Base-by-base conservation (phyloP, 371 early-diverging fungal species). In the Rhizopus arrhizus region DNA sequence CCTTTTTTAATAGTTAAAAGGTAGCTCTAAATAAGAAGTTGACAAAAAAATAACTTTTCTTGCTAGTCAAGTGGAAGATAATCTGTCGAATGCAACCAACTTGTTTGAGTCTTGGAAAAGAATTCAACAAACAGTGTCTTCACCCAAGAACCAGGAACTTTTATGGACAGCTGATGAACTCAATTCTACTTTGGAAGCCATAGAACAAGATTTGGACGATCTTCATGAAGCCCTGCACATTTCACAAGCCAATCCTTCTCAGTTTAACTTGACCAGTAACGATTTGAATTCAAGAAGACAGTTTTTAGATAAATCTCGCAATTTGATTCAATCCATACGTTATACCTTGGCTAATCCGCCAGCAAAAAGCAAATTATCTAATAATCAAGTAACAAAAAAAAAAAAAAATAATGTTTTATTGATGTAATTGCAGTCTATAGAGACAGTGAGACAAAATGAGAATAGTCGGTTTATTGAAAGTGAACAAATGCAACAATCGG, bases 101-200 rank as follows among this genome's bases (percentile, higher is more conserved):
- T 67, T 86, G 47, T 85, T 74, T 48, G 77, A 80, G 47, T 82
- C 82, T 28, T 86, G 84, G 84, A 81, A 79, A 55, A 74, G 87
- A 40, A 86, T 86, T 54, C 80, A 81, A 33, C 84, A 78, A 62
- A 86, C 85, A 4, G 87, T 86, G 13, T 73, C 81, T 35, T 86
- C 87, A 10, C 77, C 82, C 28, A 69, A 74, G n/a, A 86, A 85
- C 62, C 85, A 86, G 53, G 87, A 86, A 43, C 61, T 86, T 7
- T 11, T 81, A 38, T 82, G 85, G 79, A 83, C 87, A 32, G 83
- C 81, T 33, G 87, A 86, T 53, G 87, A 86, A 54, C 59, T 86
- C 0, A 58, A 62, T 43, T 69, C 77, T 41, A 60, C 74, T 15
- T 58, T 85, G 22, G 72, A 75, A 57, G 79, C 72, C 16, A 77